phyloP scores from a whole-genome alignment of 768 basidiomycete species.

The Artomyces pyxidatus region DNA sequence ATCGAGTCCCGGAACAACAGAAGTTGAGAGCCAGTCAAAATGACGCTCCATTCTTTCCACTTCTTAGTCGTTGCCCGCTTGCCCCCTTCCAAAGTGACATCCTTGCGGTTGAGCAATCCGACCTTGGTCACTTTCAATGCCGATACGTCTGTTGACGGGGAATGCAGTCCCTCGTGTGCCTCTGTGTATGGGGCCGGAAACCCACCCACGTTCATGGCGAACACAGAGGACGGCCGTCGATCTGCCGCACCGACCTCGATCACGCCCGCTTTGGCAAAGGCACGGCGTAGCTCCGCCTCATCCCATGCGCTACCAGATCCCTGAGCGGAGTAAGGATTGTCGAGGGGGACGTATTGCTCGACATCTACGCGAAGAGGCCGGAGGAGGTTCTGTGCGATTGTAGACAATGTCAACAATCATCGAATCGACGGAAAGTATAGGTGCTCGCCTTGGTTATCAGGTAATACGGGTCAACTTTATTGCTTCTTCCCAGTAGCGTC shows the following conservation, averaged over 20 bases:
- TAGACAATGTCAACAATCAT: too few species aligned
- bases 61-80: conserved; percentile 71
- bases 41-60: conserved; percentile 81
- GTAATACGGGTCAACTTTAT: conserved; percentile 86
- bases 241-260: conserved; percentile 44
- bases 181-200: conserved; percentile 17
- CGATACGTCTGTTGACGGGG: conserved; percentile 28
- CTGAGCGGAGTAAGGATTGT: conserved; percentile 60
- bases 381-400: conserved; percentile 55
- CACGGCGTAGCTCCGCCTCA: conserved; percentile 52
- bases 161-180: conserved; percentile 21
- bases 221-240: conserved; percentile 33
- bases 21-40: conserved; percentile 85
- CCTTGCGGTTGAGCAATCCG: conserved; percentile 75
- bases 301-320: conserved; percentile 63
- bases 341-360: conserved; percentile 43
- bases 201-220: conserved; percentile 32
- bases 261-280: conserved; percentile 52
- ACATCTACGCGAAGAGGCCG: conserved; percentile 64
- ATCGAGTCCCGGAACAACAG: conserved; percentile 77
- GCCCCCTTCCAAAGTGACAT: conserved; percentile 68
- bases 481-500: conserved; percentile 43
- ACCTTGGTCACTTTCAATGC: conserved; percentile 70
- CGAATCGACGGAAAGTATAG: background rate
- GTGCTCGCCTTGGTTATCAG: conserved; percentile 69